Evolutionary conservation across 371 early-diverging fungal genomes (phyloP), one percentile per base, ranked within the genome.

Genomic region (Syncephalis plumigaleata): DNA sequence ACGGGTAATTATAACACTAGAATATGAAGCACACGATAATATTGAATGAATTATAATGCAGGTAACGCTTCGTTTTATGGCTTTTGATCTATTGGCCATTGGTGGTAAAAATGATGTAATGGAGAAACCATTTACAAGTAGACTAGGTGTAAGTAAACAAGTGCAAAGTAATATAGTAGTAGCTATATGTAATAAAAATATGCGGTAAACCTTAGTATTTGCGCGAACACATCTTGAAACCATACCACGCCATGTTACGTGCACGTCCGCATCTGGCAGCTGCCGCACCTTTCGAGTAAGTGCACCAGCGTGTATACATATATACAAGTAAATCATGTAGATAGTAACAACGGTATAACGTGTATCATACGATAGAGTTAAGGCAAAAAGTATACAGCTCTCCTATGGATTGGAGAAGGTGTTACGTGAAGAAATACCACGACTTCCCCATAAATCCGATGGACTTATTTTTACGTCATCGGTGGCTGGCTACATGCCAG

Each of bases 381-480:
- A 68, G 49, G 61, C 79, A 45, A 88, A 88, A 61, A 58, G 64
- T 20, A 81, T 84, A 58, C 65, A 81, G 47, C 63, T 70, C 42
- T 76, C 84, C 3, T 82, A 86, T 56, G 77, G 71, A 36, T 58
- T 80, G 4, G 63, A 70, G 9, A 57, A 57, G 18, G 67, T 87
- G 21, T 67, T 80, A 45, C 61, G 63, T 25, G 68, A 81, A n/a
- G 68, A 79, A 15, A 82, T 87, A 27, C 81, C 83, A 1, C 61
- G 58, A 7, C 65, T 96, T 24, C 73, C 75, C 54, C 98, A 98
- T 67, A 81, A 86, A 44, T 91, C 73, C 31, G 99, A 99, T 59
- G 99, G 99, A 0, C 61, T 98, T 2, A 94, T 99, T 39, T 99
- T 97, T 58, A 98, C 98, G 0, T 79, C 95, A 2, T 73, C 74